Percentiles rank a stretch among this genome's conserved stretches.
Evolutionary conservation across 2,329 filamentous ascomycete species (phyloP).

Genomic region (Aureobasidium uvarum): DNA sequence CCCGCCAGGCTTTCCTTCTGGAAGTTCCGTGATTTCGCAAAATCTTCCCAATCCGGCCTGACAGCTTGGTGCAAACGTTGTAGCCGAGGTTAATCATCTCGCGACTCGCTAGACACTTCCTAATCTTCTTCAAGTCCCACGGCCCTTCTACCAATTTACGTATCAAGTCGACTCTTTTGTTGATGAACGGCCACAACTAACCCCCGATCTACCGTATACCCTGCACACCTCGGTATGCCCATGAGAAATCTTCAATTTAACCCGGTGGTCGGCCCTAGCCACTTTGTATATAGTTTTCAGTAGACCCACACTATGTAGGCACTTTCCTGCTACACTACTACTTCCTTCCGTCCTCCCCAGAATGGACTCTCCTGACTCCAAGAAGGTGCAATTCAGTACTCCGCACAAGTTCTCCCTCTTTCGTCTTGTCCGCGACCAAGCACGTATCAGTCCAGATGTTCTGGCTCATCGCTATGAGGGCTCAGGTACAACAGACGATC

Average conservation of each 20-base stretch:
- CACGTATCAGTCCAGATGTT: conserved; percentile 39
- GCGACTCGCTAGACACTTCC: conserved; percentile 13
- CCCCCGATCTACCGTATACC: background rate
- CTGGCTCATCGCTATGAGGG: conserved; percentile 38
- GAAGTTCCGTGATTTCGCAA: conserved; percentile 1
- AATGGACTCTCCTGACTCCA: conserved; percentile 2
- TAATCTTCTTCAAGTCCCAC: background rate
- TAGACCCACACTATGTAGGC: conserved; percentile 9
- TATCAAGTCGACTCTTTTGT: background rate
- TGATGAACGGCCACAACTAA: background rate
- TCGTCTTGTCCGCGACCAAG: conserved; percentile 37
- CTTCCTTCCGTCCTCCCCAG: background rate
- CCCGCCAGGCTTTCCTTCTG: background rate
- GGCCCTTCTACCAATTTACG: conserved; percentile 8
- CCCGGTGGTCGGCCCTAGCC: background rate
- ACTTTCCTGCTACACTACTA: background rate
- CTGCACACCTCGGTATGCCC: background rate
- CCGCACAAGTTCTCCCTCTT: conserved; percentile 2
- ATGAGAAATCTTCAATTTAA: background rate
- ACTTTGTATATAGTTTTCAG: background rate
- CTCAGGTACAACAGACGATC: conserved; percentile 62
- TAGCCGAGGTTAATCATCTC: conserved; percentile 10
- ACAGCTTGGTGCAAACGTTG: conserved; percentile 9
- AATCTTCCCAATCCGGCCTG: background rate
- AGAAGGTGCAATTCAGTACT: background rate